A percentile compares a stretch with the other conserved stretches of the same genome.
Evolutionary conservation across 176 grass and related monocot species (phyloP).

Genomic region (Aegilops tauschii): DNA sequence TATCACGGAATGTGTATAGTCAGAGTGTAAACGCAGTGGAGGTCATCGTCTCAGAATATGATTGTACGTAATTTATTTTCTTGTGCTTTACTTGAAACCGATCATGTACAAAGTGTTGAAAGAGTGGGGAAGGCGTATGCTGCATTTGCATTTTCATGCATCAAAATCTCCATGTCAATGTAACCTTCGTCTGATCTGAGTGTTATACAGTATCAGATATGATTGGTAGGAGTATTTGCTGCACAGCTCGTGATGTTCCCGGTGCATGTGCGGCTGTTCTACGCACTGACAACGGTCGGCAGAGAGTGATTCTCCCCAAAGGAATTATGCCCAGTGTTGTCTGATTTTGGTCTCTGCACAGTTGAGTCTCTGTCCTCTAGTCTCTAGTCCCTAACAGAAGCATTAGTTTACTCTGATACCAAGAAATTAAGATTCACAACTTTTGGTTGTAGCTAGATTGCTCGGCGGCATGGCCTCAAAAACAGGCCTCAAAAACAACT

Average conservation of each 20-base stretch:
- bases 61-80: not conserved
- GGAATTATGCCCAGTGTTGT: not conserved
- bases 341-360: not conserved
- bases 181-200: not conserved
- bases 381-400: slow-evolving; percentile 20
- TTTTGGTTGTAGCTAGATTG: not conserved
- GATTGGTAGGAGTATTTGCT: not conserved
- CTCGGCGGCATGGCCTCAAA: not conserved
- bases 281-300: slow-evolving; percentile 1
- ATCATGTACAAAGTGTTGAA: slow-evolving; percentile 5
- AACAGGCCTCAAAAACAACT: no score
- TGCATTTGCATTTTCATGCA: not conserved
- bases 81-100: slow-evolving; percentile 3
- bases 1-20: slow-evolving; percentile 8
- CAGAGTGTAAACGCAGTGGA: not conserved
- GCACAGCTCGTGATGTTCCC: not conserved
- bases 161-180: not conserved
- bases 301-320: not conserved
- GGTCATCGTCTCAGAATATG: no score
- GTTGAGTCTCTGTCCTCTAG: not conserved
- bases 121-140: not conserved
- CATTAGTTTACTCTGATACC: not conserved
- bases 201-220: not conserved
- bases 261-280: not conserved
- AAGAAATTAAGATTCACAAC: slow-evolving; percentile 1